Evolutionary conservation across 805 yeast genomes (phyloP), one percentile per base, ranked within the genome.

Genomic region (Pichia eremophila): DNA sequence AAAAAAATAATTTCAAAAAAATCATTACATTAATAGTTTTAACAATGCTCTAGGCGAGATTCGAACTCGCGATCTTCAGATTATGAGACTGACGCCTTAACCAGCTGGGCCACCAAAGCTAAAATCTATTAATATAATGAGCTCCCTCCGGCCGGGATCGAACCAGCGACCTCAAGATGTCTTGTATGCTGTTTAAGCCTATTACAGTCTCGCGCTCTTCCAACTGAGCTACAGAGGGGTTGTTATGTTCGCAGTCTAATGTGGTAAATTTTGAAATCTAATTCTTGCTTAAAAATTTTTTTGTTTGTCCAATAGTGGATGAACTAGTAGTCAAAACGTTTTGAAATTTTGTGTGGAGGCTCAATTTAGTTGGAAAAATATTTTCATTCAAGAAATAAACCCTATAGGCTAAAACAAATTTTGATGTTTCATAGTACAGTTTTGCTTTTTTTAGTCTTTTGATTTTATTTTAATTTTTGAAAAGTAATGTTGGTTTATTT

Each of bases 51-150:
- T 62, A 53, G 67, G 67, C 66, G 68, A 63, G 68, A 61, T 51
- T 63, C 66, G 68, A 63, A 63, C 68, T 61, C 67, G 66, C 67
- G 68, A 63, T 63, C 67, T 63, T 63, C 66, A 62, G 66, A 63
- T 63, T 63, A 63, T 63, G 66, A 63, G 68, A 63, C 67, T 63
- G 62, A 63, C 67, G 67, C 67, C 65, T 62, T 63, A 63, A 61
- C 66, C 67, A 58, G 57, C 67, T 63, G 67, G 66, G 67, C 67
- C 67, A 63, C 66, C 58, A 61, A 57, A 63, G 66, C 67, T 36
- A 25, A 8, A 34, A 15, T 2, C 5, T 14, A 14, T 34, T 34
- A 14, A 14, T 14, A 14, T 15, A 7, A 39, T 18, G 36, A 40
- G 25, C 17, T 51, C 52, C 52, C 53, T 49, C 51, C 51, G 39